phyloP scores from a whole-genome alignment of 805 yeast genomes.

The Suhomyces faveliae region DNA sequence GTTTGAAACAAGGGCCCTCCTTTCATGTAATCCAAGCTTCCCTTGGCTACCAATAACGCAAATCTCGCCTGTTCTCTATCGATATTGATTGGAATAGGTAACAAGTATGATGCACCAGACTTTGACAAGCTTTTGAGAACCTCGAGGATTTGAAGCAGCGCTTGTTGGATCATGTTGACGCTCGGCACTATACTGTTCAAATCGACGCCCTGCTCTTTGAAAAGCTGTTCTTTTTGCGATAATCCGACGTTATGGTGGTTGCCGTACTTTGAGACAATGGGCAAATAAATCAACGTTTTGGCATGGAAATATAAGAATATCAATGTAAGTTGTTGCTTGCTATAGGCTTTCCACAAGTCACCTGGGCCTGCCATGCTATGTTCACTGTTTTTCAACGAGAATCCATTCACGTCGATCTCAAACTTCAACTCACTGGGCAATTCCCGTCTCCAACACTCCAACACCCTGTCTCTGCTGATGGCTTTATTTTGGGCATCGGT shows the following conservation, averaged over 20 bases:
- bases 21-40: slow-evolving; percentile 77
- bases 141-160: slow-evolving; percentile 58
- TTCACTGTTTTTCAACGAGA: slow-evolving; percentile 34
- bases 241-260: slow-evolving; percentile 42
- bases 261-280: slow-evolving; percentile 41
- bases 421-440: slow-evolving; percentile 61
- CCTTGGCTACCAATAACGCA: slow-evolving; percentile 64
- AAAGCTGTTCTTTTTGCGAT: slow-evolving; percentile 34
- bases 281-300: slow-evolving; percentile 40
- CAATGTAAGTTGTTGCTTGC: slow-evolving; percentile 52
- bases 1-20: slow-evolving; percentile 80
- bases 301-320: slow-evolving; percentile 46
- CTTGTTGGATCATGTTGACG: slow-evolving; percentile 65
- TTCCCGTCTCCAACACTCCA: slow-evolving; percentile 78
- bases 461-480: slow-evolving; percentile 53
- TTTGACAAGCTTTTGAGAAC: slow-evolving; percentile 44
- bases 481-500: slow-evolving; percentile 27
- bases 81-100: slow-evolving; percentile 65
- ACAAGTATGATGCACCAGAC: slow-evolving; percentile 39
- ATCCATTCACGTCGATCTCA: slow-evolving; percentile 61
- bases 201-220: slow-evolving; percentile 36
- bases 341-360: slow-evolving; percentile 26
- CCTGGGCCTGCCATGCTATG: slow-evolving; percentile 10
- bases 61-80: slow-evolving; percentile 63
- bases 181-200: slow-evolving; percentile 44